Evolutionary conservation across 2,329 filamentous ascomycete species (phyloP).

Genomic region (Volutella citrinella): DNA sequence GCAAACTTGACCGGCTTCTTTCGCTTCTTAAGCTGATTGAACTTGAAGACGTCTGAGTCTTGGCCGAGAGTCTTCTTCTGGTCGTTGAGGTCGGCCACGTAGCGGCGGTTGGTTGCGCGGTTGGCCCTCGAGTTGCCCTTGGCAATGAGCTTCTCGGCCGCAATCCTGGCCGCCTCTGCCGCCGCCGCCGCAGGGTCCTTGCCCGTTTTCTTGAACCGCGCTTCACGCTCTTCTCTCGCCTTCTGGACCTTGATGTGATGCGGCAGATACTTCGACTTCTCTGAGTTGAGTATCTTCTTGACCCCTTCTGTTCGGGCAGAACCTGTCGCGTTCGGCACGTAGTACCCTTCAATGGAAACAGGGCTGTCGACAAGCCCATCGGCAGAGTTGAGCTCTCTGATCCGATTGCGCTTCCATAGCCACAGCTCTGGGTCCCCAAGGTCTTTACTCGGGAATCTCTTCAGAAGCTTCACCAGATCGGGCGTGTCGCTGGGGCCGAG

Average conservation of each 20-base stretch:
- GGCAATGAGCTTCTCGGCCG: conserved; percentile 74
- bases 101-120: conserved; percentile 90
- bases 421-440: conserved; percentile 52
- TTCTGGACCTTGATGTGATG: conserved; percentile 96
- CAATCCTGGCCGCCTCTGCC: conserved; percentile 68
- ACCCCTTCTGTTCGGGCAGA: conserved; percentile 88
- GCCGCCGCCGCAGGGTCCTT: conserved; percentile 65
- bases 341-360: conserved; percentile 60
- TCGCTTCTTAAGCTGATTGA: conserved; percentile 98
- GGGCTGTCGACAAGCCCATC: conserved; percentile 27
- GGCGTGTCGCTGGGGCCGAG: conserved; percentile 46
- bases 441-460: conserved; percentile 42
- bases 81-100: conserved; percentile 91
- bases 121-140: conserved; percentile 92
- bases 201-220: conserved; percentile 62
- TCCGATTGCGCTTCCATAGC: conserved; percentile 55
- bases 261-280: conserved; percentile 97
- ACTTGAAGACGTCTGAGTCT: conserved; percentile 89
- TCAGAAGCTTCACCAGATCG: conserved; percentile 46
- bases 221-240: conserved; percentile 86
- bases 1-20: conserved; percentile 99
- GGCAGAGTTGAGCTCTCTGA: conserved; percentile 52
- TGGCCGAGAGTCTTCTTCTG: conserved; percentile 83
- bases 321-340: conserved; percentile 82
- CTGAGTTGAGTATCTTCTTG: conserved; percentile 93